Evolutionary conservation across 176 grass and related monocot genomes (phyloP).

Genomic region (Stipa capillata): DNA sequence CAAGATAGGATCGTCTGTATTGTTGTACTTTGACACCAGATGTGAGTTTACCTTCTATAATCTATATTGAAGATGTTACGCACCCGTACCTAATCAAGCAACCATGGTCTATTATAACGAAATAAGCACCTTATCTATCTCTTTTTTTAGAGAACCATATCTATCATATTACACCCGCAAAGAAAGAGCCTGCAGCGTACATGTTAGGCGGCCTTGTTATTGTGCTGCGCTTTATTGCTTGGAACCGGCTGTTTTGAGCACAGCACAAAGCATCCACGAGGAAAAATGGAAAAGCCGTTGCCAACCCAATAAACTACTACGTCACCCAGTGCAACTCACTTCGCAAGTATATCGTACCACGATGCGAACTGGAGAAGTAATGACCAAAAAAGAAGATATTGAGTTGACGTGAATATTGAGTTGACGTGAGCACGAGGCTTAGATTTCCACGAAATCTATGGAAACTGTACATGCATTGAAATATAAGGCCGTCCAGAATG

Average conservation of each 20-base stretch:
- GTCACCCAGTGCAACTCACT: background rate
- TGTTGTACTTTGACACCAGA: background rate
- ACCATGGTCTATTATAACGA: no score
- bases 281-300: background rate
- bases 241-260: background rate
- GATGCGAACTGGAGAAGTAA: background rate
- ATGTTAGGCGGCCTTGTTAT: background rate
- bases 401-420: no score
- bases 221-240: background rate
- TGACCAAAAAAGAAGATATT: no score
- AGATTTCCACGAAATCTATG: background rate
- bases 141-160: no score
- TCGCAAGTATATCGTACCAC: background rate
- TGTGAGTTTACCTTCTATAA: background rate
- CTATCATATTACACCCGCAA: no score
- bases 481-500: background rate
- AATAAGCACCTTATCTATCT: no score
- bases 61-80: no score
- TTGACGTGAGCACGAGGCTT: background rate
- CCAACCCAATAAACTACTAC: background rate
- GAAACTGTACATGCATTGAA: slow-evolving; percentile 26
- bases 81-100: no score
- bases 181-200: no score
- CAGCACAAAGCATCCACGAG: background rate
- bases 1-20: background rate